Percentiles rank a stretch among this genome's conserved stretches.
These are phyloP conservation scores for Emergomyces pasteurianus DNA, from an alignment of 2,329 filamentous ascomycete genomes.

Conservation along the genomic window DNA sequence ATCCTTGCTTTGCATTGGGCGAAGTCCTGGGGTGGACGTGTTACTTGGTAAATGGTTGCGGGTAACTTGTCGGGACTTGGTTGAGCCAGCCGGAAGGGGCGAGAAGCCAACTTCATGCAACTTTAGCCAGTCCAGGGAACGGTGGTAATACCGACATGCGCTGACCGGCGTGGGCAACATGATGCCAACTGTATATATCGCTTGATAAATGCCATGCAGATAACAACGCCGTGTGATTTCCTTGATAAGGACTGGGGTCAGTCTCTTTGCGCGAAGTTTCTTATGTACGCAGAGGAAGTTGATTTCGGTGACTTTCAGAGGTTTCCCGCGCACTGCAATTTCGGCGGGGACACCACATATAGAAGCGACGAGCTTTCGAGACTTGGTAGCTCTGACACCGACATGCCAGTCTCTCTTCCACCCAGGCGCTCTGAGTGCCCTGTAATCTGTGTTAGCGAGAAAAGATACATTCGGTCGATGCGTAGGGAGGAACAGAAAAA, in stretches of 20 bases:
- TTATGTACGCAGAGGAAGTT: constrained; percentile 99
- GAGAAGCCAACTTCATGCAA: constrained; percentile 92
- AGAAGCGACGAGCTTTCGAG: constrained; percentile 81
- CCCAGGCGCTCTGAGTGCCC: constrained; percentile 86
- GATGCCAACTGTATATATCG: constrained; percentile 87
- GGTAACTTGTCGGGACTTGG: constrained; percentile 70
- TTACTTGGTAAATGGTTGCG: constrained; percentile 72
- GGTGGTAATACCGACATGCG: constrained; percentile 91
- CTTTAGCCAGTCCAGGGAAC: constrained; percentile 90
- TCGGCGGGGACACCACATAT: constrained; percentile 86
- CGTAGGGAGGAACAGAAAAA: background rate
- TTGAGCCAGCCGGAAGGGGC: constrained; percentile 70
- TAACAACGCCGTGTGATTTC: constrained; percentile 93
- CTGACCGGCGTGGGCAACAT: constrained; percentile 84
- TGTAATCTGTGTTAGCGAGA: constrained; percentile 22
- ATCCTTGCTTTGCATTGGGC: constrained; percentile 69
- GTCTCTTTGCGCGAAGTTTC: constrained; percentile 84
- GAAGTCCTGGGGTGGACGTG: constrained; percentile 62
- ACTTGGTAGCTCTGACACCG: constrained; percentile 73
- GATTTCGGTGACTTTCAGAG: constrained; percentile 74
- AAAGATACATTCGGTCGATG: background rate
- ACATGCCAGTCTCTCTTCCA: constrained; percentile 95
- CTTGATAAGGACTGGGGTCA: constrained; percentile 91
- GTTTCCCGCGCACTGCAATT: constrained; percentile 64
- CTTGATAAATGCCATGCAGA: constrained; percentile 76